Evolutionary conservation across 768 basidiomycete species (phyloP).

Genomic region (Mycena sanguinolenta): DNA sequence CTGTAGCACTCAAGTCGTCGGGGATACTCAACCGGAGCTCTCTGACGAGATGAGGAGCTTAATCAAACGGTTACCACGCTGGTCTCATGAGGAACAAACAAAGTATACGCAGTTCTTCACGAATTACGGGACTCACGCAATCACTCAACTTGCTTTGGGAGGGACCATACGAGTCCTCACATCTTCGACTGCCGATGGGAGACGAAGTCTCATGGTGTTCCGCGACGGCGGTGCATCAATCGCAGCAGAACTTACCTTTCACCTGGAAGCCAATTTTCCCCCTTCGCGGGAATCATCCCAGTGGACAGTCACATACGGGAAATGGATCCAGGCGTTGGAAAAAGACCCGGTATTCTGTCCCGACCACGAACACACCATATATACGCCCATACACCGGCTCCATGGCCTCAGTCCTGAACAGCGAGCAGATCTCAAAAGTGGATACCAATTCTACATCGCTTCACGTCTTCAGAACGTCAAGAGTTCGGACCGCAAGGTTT

Average conservation of each 20-base stretch:
- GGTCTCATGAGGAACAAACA: not conserved
- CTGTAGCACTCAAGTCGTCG: not conserved
- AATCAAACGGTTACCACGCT: constrained; percentile 4
- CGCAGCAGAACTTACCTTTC: constrained; percentile 1
- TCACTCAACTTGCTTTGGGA: constrained; percentile 9
- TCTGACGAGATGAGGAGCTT: constrained; percentile 8
- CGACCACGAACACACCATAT: constrained; percentile 3
- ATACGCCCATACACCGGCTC: no score
- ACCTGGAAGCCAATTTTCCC: constrained; percentile 5
- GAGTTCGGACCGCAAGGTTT: no score
- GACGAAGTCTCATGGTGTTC: not conserved
- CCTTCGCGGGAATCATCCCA: not conserved
- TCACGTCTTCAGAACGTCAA: no score
- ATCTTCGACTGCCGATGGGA: no score
- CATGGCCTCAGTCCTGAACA: no score
- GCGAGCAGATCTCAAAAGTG: no score
- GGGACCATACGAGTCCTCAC: constrained; percentile 7
- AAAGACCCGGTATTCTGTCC: constrained; percentile 26
- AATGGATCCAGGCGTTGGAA: constrained; percentile 22
- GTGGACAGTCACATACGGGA: not conserved
- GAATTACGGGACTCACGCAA: constrained; percentile 14
- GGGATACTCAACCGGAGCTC: not conserved
- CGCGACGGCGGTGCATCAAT: not conserved
- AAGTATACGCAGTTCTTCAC: constrained; percentile 17
- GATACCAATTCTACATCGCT: no score